A percentile compares a stretch with the other conserved stretches of the same genome.
phyloP scores from a whole-genome alignment of 1,284 basidiomycete species.

The Cutaneotrichosporon spelunceum region DNA sequence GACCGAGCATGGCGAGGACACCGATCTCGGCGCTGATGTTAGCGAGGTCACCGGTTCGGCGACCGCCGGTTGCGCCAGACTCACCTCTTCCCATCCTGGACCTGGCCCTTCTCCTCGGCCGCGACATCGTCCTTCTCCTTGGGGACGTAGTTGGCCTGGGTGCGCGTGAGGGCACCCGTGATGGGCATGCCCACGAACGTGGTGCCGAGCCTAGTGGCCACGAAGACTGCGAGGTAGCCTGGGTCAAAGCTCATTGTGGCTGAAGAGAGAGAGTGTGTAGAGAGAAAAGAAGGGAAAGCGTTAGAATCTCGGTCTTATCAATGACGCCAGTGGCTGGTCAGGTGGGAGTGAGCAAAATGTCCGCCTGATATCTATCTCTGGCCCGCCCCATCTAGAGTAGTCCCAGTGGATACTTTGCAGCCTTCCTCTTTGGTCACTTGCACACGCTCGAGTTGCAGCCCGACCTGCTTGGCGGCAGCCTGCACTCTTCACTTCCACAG shows the following conservation, averaged over 20 bases:
- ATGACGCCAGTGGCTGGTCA: neutral
- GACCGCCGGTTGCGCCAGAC: neutral
- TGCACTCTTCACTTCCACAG: too few relatives aligned
- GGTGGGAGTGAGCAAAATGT: too few relatives aligned
- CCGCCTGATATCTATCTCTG: too few relatives aligned
- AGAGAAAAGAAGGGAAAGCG: neutral
- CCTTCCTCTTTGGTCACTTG: too few relatives aligned
- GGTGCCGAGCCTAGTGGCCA: neutral
- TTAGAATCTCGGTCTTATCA: neutral
- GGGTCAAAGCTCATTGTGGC: neutral
- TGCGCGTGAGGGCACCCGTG: constrained; percentile 33
- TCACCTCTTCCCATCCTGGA: neutral
- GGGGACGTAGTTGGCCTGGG: constrained; percentile 53
- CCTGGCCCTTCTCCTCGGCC: constrained; percentile 14
- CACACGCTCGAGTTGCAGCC: too few relatives aligned
- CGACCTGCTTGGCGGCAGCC: too few relatives aligned
- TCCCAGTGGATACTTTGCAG: too few relatives aligned
- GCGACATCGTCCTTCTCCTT: constrained; percentile 68
- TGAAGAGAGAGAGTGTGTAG: neutral
- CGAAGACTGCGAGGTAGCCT: neutral
- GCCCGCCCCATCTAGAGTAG: too few relatives aligned
- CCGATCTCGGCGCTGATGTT: constrained; percentile 28
- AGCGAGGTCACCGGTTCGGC: neutral
- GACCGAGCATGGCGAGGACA: constrained; percentile 60
- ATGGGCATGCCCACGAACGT: neutral